A percentile compares a stretch with the other conserved stretches of the same genome.
phyloP scores from a whole-genome alignment of 2,329 filamentous ascomycete species.

The Scleromitrula shiraiana region DNA sequence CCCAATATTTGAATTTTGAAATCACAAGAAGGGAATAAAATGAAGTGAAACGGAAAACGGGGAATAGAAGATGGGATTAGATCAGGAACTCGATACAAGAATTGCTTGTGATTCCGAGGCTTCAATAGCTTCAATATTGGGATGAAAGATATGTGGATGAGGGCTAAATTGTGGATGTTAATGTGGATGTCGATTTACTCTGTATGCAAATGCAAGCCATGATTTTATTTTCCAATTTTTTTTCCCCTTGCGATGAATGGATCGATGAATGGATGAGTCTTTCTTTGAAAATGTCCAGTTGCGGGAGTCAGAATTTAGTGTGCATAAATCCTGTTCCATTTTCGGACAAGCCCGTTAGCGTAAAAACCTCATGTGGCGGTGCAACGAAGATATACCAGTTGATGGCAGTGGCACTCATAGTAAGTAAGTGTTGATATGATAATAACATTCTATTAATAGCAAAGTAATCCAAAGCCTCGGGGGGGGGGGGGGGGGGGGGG shows the following conservation, averaged over 20 bases:
- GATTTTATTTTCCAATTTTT: too few relatives aligned
- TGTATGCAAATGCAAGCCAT: too few relatives aligned
- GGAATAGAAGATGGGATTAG: too few relatives aligned
- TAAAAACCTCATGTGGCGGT: conserved; percentile 4
- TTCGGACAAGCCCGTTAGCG: conserved; percentile 4
- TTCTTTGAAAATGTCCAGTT: background rate
- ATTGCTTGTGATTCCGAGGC: background rate
- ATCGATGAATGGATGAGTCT: too few relatives aligned
- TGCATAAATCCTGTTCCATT: background rate
- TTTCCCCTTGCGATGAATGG: too few relatives aligned
- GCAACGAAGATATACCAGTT: too few relatives aligned
- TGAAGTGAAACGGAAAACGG: too few relatives aligned
- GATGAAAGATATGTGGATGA: background rate
- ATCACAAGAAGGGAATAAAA: background rate
- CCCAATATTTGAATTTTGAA: background rate
- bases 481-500: too few relatives aligned
- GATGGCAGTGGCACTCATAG: too few relatives aligned
- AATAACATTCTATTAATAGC: conserved; percentile 3
- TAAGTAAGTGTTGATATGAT: background rate
- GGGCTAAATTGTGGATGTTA: background rate
- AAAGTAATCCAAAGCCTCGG: background rate
- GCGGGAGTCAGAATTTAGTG: too few relatives aligned
- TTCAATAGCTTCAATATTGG: background rate
- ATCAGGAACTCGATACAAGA: too few relatives aligned
- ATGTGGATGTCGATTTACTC: background rate